Percentiles rank a stretch among this genome's conserved stretches.
These are phyloP conservation scores for Pseudopithomyces maydicus DNA, from an alignment of 2,329 filamentous ascomycete species.

Conservation along the genomic window DNA sequence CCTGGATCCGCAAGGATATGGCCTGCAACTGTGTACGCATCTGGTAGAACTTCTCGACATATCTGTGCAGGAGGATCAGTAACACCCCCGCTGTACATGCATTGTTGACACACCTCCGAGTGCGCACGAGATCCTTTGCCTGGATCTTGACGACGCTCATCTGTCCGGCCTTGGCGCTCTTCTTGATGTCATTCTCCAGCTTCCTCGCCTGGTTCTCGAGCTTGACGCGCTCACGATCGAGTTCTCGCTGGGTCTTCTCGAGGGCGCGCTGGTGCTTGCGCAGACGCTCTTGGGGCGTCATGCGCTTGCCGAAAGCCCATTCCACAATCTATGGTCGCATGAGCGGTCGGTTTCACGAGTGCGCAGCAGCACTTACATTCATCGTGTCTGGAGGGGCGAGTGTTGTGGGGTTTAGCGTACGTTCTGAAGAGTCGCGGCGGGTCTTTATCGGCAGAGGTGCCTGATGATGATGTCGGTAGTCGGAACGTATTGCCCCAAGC, in stretches of 20 bases:
- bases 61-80: slow-evolving; percentile 57
- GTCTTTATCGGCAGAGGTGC: neutral
- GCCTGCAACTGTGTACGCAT: slow-evolving; percentile 98
- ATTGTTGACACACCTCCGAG: slow-evolving; percentile 65
- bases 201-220: slow-evolving; percentile 99
- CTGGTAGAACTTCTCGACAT: slow-evolving; percentile 97
- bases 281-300: slow-evolving; percentile 91
- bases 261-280: slow-evolving; percentile 95
- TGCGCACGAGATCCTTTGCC: slow-evolving; percentile 93
- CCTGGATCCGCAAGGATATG: slow-evolving; percentile 92
- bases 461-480: slow-evolving; percentile 3
- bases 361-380: slow-evolving; percentile 58
- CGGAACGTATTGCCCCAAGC: neutral
- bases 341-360: slow-evolving; percentile 6
- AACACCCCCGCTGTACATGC: neutral
- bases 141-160: slow-evolving; percentile 99
- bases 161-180: slow-evolving; percentile 96
- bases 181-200: slow-evolving; percentile 93
- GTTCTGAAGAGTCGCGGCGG: neutral
- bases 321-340: slow-evolving; percentile 77
- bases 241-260: slow-evolving; percentile 95
- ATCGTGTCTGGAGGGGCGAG: slow-evolving; percentile 45
- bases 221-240: slow-evolving; percentile 93
- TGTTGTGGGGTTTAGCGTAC: neutral
- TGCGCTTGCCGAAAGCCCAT: slow-evolving; percentile 99